Evolutionary conservation across 805 yeast genomes (phyloP), one percentile per base, ranked within the genome.

Genomic region (Yarrowia divulgata): DNA sequence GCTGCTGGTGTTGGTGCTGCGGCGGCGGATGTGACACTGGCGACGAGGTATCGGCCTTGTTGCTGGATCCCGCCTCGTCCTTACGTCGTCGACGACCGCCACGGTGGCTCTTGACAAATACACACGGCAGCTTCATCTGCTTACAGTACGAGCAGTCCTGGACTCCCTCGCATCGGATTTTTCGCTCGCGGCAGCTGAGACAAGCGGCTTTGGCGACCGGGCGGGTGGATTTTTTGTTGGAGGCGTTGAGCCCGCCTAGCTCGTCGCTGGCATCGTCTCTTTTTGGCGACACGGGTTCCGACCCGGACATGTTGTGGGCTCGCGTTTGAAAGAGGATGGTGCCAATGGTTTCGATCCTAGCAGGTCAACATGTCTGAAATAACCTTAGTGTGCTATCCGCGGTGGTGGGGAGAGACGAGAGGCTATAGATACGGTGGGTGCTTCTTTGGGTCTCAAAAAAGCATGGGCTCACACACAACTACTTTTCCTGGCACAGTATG

Each of bases 81-180:
- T 81, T 45, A 87, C 83, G 69, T 90, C 88, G 75, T 90, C 92
- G 8, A 79, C 81, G 1, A 94, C 93, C 75, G 90, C 92, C 70
- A 88, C 86, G 1, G 95, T 90, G 69, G 89, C 87, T 18, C 84
- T 83, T 1, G 93, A 90, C 68, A 90, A 80, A 72, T 87, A 87
- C 74, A 89, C 94, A 74, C n/a, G 46, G 55, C 39, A 66, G 32
- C 35, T 69, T 50, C 55, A 69, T 39, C 64, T 69, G 69, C 42
- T 52, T 40, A 29, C 70, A 69, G 48, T 66, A 64, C 10, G 69
- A 43, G 29, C 70, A 69, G 40, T 64, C 66, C 54, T 54, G 70
- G 45, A 66, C 69, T 8, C 70, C 70, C 46, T 69, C 70, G 34
- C 70, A 69, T 34, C 69, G n/a, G 37, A 69, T 69, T 42, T 69